These are phyloP conservation scores for Pugionium cornutum DNA, from an alignment of 345 rosid genomes.

Conservation along the genomic window DNA sequence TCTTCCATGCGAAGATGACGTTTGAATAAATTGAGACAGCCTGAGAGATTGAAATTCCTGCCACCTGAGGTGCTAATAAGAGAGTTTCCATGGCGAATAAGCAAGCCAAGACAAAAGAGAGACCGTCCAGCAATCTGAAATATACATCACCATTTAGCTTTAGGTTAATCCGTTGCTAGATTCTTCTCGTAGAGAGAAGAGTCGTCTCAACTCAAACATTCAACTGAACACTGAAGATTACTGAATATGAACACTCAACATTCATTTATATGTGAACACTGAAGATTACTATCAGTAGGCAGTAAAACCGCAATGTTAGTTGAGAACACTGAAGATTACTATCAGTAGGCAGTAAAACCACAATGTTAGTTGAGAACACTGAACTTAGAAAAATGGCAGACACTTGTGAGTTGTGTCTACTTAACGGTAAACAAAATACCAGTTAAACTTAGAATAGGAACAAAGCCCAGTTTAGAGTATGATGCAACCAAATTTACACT, in stretches of 20 bases:
- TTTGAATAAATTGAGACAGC: constrained; percentile 71
- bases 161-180: constrained; percentile 4
- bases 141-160: constrained; percentile 20
- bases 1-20: constrained; percentile 79
- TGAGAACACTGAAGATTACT: constrained; percentile 14
- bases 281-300: constrained; percentile 8
- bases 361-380: constrained; percentile 6
- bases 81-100: constrained; percentile 88
- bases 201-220: constrained; percentile 18
- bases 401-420: constrained; percentile 1
- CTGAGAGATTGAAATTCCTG: constrained; percentile 55
- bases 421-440: constrained; percentile 10
- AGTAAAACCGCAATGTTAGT: constrained; percentile 8
- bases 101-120: constrained; percentile 95
- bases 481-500: constrained; percentile 18
- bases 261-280: not conserved
- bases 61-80: constrained; percentile 55
- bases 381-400: constrained; percentile 13
- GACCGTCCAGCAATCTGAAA: constrained; percentile 85
- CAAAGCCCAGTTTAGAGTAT: not conserved
- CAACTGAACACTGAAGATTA: not conserved
- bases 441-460: constrained; percentile 14
- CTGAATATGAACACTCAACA: no score
- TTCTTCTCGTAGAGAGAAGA: constrained; percentile 2
- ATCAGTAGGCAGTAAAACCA: constrained; percentile 8